Conservation (phyloP, 2,329 filamentous ascomycete species). For the Apiospora koreana region DNA sequence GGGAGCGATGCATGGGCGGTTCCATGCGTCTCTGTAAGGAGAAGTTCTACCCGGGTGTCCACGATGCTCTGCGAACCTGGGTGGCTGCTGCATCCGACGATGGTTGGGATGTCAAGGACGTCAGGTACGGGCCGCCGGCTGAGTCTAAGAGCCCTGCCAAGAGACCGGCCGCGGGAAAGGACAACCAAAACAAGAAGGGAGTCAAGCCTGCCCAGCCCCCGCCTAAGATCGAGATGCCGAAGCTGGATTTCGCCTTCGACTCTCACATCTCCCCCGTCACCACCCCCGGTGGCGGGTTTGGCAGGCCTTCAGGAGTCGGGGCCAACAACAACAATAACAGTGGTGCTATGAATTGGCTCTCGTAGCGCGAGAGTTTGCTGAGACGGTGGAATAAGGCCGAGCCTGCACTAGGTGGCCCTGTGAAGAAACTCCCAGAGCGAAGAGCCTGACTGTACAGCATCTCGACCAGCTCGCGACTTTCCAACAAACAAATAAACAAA, state of each 20-base stretch:
- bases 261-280: conserved; percentile 16
- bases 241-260: conserved; percentile 52
- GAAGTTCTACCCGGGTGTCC: conserved; percentile 93
- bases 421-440: conserved; percentile 1
- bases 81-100: conserved; percentile 85
- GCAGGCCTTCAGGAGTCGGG: background rate
- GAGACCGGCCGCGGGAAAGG: conserved; percentile 34
- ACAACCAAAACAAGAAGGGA: conserved; percentile 34
- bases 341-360: conserved; percentile 31
- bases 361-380: conserved; percentile 25
- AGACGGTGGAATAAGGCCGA: conserved; percentile 16
- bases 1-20: conserved; percentile 85
- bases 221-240: conserved; percentile 63
- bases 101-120: conserved; percentile 80
- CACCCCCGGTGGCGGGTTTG: conserved; percentile 14
- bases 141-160: conserved; percentile 45
- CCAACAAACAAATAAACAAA: background rate
- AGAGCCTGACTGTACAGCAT: background rate
- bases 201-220: conserved; percentile 55
- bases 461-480: background rate
- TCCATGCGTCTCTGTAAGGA: conserved; percentile 92
- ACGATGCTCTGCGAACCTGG: conserved; percentile 88
- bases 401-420: conserved; percentile 10
- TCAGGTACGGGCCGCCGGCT: conserved; percentile 69
- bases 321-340: background rate